Conservation (phyloP, 495 filamentous ascomycete species). For the Poronia punctata region DNA sequence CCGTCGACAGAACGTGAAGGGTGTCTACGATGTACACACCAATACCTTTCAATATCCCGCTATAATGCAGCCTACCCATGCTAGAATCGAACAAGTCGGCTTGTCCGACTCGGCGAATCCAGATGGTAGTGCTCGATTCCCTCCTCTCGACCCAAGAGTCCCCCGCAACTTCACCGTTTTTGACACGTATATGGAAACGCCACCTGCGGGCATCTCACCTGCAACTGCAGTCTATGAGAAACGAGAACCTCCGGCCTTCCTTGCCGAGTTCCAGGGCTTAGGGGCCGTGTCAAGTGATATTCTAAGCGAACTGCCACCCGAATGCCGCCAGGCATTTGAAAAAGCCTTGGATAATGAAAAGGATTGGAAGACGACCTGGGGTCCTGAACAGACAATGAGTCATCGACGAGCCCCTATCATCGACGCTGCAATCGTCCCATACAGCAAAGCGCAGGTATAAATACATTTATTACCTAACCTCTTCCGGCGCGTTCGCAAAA, state of each 20-base stretch:
- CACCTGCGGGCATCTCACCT: slow-evolving; percentile 34
- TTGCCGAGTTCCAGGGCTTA: slow-evolving; percentile 59
- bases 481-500: background rate
- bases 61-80: slow-evolving; percentile 86
- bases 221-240: slow-evolving; percentile 40
- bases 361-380: slow-evolving; percentile 69
- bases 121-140: slow-evolving; percentile 42
- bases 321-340: slow-evolving; percentile 64
- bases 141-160: slow-evolving; percentile 55
- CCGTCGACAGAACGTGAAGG: slow-evolving; percentile 61
- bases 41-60: slow-evolving; percentile 81
- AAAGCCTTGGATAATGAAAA: slow-evolving; percentile 53
- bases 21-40: slow-evolving; percentile 89
- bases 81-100: slow-evolving; percentile 64
- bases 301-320: slow-evolving; percentile 58
- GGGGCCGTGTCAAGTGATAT: slow-evolving; percentile 59
- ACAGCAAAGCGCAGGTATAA: slow-evolving; percentile 9
- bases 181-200: slow-evolving; percentile 61
- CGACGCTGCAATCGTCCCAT: slow-evolving; percentile 50
- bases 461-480: background rate
- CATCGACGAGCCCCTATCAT: slow-evolving; percentile 40
- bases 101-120: slow-evolving; percentile 21
- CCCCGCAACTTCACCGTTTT: slow-evolving; percentile 68
- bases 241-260: slow-evolving; percentile 33
- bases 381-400: slow-evolving; percentile 48